A percentile compares a stretch with the other conserved stretches of the same genome.
phyloP scores from a whole-genome alignment of 1,139 yeast species.

The Yamadazyma epiphylla region DNA sequence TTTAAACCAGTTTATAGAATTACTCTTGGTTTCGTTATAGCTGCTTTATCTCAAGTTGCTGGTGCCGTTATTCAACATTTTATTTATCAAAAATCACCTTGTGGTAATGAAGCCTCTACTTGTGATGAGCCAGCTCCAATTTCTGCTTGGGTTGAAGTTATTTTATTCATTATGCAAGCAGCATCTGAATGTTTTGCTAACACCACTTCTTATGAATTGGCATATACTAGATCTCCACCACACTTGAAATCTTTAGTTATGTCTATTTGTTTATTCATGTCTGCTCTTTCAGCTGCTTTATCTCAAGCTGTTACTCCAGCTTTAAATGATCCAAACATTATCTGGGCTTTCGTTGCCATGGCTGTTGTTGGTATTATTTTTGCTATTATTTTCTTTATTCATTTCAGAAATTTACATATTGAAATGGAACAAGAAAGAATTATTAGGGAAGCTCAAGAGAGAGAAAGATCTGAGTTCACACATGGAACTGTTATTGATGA shows the following conservation, averaged over 20 bases:
- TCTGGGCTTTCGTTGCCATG: slow-evolving; percentile 17
- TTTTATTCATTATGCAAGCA: slow-evolving; percentile 54
- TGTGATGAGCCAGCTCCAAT: slow-evolving; percentile 51
- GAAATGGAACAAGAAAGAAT: slow-evolving; percentile 45
- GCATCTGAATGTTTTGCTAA: slow-evolving; percentile 67
- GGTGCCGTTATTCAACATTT: slow-evolving; percentile 37
- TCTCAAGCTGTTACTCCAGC: slow-evolving; percentile 55
- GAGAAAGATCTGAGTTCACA: slow-evolving; percentile 8
- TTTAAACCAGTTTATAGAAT: slow-evolving; percentile 37
- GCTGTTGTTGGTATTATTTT: slow-evolving; percentile 21
- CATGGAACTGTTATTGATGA: slow-evolving; percentile 14
- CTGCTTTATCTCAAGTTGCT: slow-evolving; percentile 36
- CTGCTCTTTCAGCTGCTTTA: slow-evolving; percentile 58
- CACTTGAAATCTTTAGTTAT: slow-evolving; percentile 65
- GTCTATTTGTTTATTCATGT: slow-evolving; percentile 60
- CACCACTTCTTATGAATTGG: slow-evolving; percentile 66
- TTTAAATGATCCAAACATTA: slow-evolving; percentile 16
- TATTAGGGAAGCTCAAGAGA: slow-evolving; percentile 20
- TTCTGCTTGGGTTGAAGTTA: slow-evolving; percentile 53
- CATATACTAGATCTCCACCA: slow-evolving; percentile 66
- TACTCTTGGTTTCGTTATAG: slow-evolving; percentile 31
- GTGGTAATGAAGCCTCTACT: slow-evolving; percentile 41
- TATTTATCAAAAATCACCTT: slow-evolving; percentile 33
- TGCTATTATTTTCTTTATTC: slow-evolving; percentile 40
- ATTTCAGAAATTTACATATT: slow-evolving; percentile 50